Conservation (phyloP, 805 yeast species). For the Suhomyces faveliae region DNA sequence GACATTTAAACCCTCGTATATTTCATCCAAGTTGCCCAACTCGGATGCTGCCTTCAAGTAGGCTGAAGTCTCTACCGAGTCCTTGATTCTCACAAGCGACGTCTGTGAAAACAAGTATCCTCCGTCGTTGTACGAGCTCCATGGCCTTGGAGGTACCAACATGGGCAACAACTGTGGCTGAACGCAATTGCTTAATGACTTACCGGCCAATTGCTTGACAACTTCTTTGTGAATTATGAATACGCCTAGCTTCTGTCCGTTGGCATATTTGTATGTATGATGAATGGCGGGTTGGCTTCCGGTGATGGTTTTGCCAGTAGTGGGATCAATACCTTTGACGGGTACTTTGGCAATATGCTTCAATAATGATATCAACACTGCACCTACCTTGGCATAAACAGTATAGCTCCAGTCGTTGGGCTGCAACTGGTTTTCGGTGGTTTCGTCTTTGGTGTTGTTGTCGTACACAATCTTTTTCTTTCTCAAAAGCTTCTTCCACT, state of each 20-base stretch:
- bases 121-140: conserved; percentile 81
- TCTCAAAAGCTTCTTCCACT: conserved; percentile 45
- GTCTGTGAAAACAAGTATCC: conserved; percentile 73
- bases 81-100: conserved; percentile 70
- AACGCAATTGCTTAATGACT: conserved; percentile 58
- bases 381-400: conserved; percentile 66
- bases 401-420: conserved; percentile 22
- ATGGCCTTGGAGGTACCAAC: conserved; percentile 86
- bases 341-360: conserved; percentile 80
- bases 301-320: conserved; percentile 60
- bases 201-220: conserved; percentile 64
- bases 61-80: conserved; percentile 86
- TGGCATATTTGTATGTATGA: conserved; percentile 79
- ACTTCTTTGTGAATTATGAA: conserved; percentile 71
- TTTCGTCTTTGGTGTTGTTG: conserved; percentile 6
- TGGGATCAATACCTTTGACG: conserved; percentile 79
- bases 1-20: conserved; percentile 80
- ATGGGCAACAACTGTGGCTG: conserved; percentile 91
- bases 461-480: conserved; percentile 13
- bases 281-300: conserved; percentile 88
- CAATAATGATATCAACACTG: conserved; percentile 69
- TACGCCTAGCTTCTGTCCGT: conserved; percentile 80
- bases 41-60: conserved; percentile 84
- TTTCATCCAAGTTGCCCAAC: conserved; percentile 58
- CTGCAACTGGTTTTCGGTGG: neutral